A percentile compares a stretch with the other conserved stretches of the same genome.
phyloP scores from a whole-genome alignment of 1,284 basidiomycete genomes.

The Moesziomyces sp. region DNA sequence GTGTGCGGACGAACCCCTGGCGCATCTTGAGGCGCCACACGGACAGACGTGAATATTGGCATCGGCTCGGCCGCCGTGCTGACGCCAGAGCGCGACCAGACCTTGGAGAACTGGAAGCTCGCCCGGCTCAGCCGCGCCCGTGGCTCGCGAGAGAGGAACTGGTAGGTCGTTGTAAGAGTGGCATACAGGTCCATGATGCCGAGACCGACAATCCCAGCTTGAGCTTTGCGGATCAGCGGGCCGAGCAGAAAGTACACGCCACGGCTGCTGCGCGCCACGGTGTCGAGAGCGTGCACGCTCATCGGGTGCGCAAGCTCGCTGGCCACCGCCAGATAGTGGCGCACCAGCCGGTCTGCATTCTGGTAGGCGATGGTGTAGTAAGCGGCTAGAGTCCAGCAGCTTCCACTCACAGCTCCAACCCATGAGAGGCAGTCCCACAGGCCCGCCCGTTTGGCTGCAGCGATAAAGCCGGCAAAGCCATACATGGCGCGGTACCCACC shows the following conservation, averaged over 20 bases:
- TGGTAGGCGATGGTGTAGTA: conserved; percentile 56
- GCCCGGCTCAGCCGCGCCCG: conserved; percentile 54
- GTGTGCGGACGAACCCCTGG: conserved; percentile 35
- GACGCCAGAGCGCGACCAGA: conserved; percentile 52
- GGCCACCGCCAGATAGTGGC: conserved; percentile 56
- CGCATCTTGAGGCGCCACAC: conserved; percentile 38
- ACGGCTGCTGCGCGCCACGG: conserved; percentile 52
- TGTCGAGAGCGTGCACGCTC: conserved; percentile 60
- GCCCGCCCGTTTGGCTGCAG: conserved; percentile 54
- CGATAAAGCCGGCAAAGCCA: conserved; percentile 56
- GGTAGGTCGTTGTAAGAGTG: conserved; percentile 57
- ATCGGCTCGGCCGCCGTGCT: conserved; percentile 47
- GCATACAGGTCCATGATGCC: conserved; percentile 67
- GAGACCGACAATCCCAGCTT: conserved; percentile 53
- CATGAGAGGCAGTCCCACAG: conserved; percentile 64
- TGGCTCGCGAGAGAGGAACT: conserved; percentile 53
- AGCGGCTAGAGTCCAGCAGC: conserved; percentile 66
- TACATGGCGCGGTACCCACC: conserved; percentile 68
- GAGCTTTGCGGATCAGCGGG: conserved; percentile 58
- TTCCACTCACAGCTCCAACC: conserved; percentile 64
- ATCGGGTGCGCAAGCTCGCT: conserved; percentile 61
- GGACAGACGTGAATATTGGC: conserved; percentile 62
- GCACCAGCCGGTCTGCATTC: conserved; percentile 44
- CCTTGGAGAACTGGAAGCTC: conserved; percentile 61
- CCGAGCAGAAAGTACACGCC: conserved; percentile 63